Evolutionary conservation across 345 rosid genomes (phyloP).

Genomic region (Crucihimalaya himalaica): DNA sequence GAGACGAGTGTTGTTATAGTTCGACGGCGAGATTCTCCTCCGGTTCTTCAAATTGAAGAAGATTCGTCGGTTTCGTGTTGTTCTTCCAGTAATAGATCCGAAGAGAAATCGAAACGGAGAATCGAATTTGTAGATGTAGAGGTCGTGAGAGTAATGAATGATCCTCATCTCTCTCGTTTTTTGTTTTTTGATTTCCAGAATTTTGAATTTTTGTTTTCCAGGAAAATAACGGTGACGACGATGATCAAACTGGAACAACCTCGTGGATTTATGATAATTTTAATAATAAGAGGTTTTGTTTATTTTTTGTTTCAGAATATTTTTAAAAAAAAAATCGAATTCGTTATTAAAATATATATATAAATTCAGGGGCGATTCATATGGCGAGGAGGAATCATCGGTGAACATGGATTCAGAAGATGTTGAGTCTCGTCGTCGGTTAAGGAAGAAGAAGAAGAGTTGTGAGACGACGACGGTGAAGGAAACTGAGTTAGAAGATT

Average conservation of each 20-base stretch:
- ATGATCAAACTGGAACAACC: constrained; percentile 26
- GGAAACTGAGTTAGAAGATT: constrained; percentile 21
- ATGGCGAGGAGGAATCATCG: constrained; percentile 19
- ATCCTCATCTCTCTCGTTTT: background rate
- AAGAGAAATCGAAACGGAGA: constrained; percentile 35
- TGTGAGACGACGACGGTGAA: constrained; percentile 1
- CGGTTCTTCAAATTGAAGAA: background rate
- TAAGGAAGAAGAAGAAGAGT: background rate
- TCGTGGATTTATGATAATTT: constrained; percentile 30
- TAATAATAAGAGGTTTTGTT: background rate
- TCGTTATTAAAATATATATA: background rate
- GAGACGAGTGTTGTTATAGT: constrained; percentile 29
- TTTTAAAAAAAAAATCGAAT: background rate
- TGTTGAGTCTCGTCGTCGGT: constrained; percentile 26
- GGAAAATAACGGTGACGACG: constrained; percentile 15
- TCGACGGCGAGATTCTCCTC: constrained; percentile 29
- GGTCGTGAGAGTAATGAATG: background rate
- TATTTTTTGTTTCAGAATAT: too few relatives aligned
- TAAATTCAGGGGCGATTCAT: background rate
- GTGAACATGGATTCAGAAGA: constrained; percentile 18
- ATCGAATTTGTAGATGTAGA: constrained; percentile 22
- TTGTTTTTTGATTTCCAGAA: too few relatives aligned
- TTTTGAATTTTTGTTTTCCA: background rate
- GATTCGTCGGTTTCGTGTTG: constrained; percentile 24
- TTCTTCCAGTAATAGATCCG: constrained; percentile 28